Base-by-base conservation (phyloP, 805 yeast genomes). In the Saccharomycopsis babjevae region DNA sequence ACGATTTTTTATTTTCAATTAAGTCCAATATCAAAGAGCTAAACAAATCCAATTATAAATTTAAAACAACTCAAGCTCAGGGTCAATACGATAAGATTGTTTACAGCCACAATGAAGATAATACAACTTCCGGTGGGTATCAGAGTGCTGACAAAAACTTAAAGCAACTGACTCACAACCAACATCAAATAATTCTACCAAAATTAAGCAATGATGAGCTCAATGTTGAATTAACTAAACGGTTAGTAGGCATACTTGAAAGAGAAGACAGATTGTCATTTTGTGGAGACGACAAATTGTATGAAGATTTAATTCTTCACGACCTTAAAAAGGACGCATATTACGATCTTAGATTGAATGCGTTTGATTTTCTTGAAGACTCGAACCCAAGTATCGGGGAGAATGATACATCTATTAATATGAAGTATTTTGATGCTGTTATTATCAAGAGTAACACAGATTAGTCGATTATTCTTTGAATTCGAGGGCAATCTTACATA, bases 321-420 rank as follows among this genome's bases (percentile, higher is more conserved):
- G 70, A 72, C 38, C 69, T 66, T 59, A 60, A 68, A 3, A 62
- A 66, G 10, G 68, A 69, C 57, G 61, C 66, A 39, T 74, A 74
- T 63, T 63, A 69, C 13, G 78, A 75, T 38, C 74, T 80, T 61
- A 72, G 68, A 28, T 67, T 77, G 55, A 76, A 79, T 62, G 73
- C 83, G 13, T 83, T 83, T 69, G 89, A 84, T 65, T 67, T 83
- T 65, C 74, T 84, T 54, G 87, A 83, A 66, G 87, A 84, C 59
- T 73, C 84, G 0, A 79, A 74, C 64, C 80, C 83, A 0, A 66
- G 71, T 6, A 72, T 75, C 61, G 73, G 78, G 5, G 64, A 74
- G 34, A 83, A 83, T 68, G 87, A 84, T 65, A 76, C 81, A 0
- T 79, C 86, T 1, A 68, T 84, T 18, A 79, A 79, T 61, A 70